Percentiles rank a stretch among this genome's conserved stretches.
phyloP scores from a whole-genome alignment of 345 rosid genomes.

The Populus davidiana region DNA sequence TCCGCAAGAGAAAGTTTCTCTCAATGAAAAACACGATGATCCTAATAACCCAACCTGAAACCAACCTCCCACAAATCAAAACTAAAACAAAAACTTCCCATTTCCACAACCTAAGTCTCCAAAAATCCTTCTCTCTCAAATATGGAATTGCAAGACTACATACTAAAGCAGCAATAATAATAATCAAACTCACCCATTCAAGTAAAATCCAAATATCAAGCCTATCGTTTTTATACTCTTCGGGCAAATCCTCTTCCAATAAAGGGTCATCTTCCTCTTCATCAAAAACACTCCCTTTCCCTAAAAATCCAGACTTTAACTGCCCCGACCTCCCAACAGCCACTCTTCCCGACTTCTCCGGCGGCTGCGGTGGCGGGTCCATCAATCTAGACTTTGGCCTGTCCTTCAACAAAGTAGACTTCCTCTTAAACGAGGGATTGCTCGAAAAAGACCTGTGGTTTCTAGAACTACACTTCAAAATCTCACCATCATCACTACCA shows the following conservation, averaged over 20 bases:
- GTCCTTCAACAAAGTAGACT: conserved; percentile 24
- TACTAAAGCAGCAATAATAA: conserved; percentile 26
- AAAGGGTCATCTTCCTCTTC: conserved; percentile 33
- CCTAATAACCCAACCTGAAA: conserved; percentile 33
- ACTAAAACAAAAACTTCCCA: conserved; percentile 25
- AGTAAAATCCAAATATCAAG: conserved; percentile 22
- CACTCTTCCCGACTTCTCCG: conserved; percentile 24
- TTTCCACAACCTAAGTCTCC: conserved; percentile 30
- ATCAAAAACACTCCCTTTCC: conserved; percentile 17
- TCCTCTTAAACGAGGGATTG: conserved; percentile 21
- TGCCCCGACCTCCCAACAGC: conserved; percentile 22
- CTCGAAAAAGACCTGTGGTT: conserved; percentile 9
- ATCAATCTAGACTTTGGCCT: conserved; percentile 28
- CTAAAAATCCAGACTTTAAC: conserved; percentile 30
- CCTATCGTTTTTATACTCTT: conserved; percentile 15
- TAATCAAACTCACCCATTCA: conserved; percentile 28
- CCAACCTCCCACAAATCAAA: conserved; percentile 30
- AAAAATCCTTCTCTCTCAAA: conserved; percentile 6
- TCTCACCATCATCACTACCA: conserved; percentile 13
- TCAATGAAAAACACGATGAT: conserved; percentile 30
- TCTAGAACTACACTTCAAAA: conserved; percentile 24
- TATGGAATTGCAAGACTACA: conserved; percentile 19
- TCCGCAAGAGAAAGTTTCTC: conserved; percentile 32
- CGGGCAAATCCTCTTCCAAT: conserved; percentile 29
- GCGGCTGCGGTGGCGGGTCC: conserved; percentile 19